These are phyloP conservation scores for Brassica cretica DNA, from an alignment of 345 rosid species.

Conservation along the genomic window DNA sequence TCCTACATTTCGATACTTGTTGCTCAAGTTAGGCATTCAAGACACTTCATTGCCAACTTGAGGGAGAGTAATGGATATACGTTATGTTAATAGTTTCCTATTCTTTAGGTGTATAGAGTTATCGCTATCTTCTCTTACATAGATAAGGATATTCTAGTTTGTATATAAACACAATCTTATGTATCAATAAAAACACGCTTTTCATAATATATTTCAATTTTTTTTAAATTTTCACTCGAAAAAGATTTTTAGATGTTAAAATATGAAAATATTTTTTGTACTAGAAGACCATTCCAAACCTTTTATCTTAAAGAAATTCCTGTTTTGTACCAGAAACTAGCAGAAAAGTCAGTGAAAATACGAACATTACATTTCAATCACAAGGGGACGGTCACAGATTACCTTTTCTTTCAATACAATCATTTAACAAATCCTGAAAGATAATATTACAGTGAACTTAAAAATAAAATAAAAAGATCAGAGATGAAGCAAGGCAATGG, in stretches of 20 bases:
- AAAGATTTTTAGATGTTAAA: not conserved
- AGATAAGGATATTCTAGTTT: too few relatives aligned
- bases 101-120: too few relatives aligned
- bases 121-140: too few relatives aligned
- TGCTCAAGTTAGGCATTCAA: too few relatives aligned
- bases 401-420: not conserved
- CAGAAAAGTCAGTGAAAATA: not conserved
- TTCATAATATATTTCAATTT: too few relatives aligned
- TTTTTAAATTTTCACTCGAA: too few relatives aligned
- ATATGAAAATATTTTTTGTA: not conserved
- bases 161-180: too few relatives aligned
- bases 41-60: too few relatives aligned
- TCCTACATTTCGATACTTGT: too few relatives aligned
- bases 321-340: not conserved
- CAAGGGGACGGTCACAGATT: not conserved
- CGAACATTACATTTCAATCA: not conserved
- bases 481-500: slow-evolving; percentile 74
- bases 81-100: too few relatives aligned
- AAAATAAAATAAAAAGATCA: slow-evolving; percentile 6
- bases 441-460: not conserved
- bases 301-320: not conserved
- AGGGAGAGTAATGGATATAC: too few relatives aligned
- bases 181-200: too few relatives aligned
- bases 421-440: not conserved
- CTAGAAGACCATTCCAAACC: not conserved